Conservation (phyloP, 2,329 filamentous ascomycete genomes). For the Nemania abortiva region DNA sequence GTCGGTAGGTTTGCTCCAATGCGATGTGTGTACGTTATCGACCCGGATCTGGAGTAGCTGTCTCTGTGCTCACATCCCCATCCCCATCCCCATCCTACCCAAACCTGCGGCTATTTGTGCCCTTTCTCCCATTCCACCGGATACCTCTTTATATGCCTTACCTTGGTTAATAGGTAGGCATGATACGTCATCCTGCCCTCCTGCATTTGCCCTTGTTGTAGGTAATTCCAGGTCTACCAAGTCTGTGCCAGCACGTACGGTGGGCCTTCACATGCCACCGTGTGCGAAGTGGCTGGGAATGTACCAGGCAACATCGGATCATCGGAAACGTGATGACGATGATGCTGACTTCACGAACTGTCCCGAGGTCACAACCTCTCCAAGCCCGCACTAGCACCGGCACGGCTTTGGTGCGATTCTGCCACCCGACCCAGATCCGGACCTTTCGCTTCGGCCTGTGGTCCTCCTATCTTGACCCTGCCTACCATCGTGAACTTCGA, state of each 20-base stretch:
- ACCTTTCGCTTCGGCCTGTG: constrained; percentile 63
- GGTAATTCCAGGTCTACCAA: neutral
- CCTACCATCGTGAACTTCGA: constrained; percentile 58
- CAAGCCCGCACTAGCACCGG: constrained; percentile 33
- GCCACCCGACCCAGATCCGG: constrained; percentile 57
- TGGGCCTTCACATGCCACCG: neutral
- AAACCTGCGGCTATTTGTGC: constrained; percentile 1
- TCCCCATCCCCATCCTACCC: neutral
- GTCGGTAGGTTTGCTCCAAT: neutral
- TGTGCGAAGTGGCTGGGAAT: constrained; percentile 35
- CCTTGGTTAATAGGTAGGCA: constrained; percentile 9
- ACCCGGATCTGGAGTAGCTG: constrained; percentile 7
- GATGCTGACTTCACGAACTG: constrained; percentile 51
- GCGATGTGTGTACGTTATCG: neutral
- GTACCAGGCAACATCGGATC: constrained; percentile 15
- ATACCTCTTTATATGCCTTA: constrained; percentile 11
- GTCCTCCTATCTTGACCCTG: constrained; percentile 58
- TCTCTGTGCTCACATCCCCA: constrained; percentile 2
- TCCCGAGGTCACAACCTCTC: constrained; percentile 47
- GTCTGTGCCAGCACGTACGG: neutral
- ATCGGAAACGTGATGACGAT: constrained; percentile 51
- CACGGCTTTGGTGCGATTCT: constrained; percentile 39
- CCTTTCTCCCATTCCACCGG: constrained; percentile 2
- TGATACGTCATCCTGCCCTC: constrained; percentile 26
- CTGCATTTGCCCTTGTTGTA: constrained; percentile 12